Base-by-base conservation (phyloP, 331 rosid species). In the Pyrus hybrid region DNA sequence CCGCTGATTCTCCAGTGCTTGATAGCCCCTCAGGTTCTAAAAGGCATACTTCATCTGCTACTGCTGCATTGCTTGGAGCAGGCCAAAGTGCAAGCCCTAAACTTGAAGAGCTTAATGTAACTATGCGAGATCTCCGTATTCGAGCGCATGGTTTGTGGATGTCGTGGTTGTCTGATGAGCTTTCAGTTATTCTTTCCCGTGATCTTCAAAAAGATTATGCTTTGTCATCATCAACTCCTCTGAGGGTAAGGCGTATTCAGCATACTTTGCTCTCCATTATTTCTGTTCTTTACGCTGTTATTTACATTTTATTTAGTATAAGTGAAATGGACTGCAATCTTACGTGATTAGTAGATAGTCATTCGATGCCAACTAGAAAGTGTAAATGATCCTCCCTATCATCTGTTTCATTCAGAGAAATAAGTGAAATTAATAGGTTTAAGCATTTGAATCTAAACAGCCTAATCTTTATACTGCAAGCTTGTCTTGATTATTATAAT, bases 131-230 rank as follows among this genome's bases (percentile, higher is more conserved):
- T 81, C 99, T 92, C 80, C 88, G 90, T 70, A 83, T 95, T 49
- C 88, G 89, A 85, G 93, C 99, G 35, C 87, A 92, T 76, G 80
- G 83, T 82, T 81, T 95, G 82, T 95, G 99, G 99, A 95, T 90
- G 84, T 81, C 81, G 67, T 92, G 97, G 97, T 77, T 92, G 68
- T 86, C 92, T 17, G 83, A 92, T 67, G 97, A 92, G 81, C 96
- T 92, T 70, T 88, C 92, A 32, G 81, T 77, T 47, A 84, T 80
- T 76, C 84, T 95, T 77, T 83, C 89, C 35, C 86, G 21, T 62
- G 93, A 89, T 80, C 97, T 95, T 75, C 73, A 79, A 75, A 91
- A 81, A 45, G 97, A 92, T 53, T 93, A 95, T 76, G 86, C 96
- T 54, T 85, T 92, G 79, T 88, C 91, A 29, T 81, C 91, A 76